phyloP scores from a whole-genome alignment of 2,329 filamentous ascomycete genomes.

The Pochonia chlamydosporia region DNA sequence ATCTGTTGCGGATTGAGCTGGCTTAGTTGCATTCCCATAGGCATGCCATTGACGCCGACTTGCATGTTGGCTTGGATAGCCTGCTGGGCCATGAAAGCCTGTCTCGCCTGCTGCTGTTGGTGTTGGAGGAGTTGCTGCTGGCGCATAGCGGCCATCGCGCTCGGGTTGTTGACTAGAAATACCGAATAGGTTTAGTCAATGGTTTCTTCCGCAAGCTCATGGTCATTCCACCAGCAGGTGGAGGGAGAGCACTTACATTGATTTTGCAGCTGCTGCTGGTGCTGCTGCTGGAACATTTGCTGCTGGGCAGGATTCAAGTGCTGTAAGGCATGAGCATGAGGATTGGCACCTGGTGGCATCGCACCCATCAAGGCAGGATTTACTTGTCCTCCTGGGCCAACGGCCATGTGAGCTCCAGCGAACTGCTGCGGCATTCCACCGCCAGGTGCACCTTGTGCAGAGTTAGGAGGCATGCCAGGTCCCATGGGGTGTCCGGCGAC shows the following conservation, averaged over 20 bases:
- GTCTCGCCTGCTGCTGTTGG: constrained; percentile 45
- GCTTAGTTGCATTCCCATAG: constrained; percentile 45
- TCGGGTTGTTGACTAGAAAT: constrained; percentile 28
- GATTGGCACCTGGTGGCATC: constrained; percentile 64
- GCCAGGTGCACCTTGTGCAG: constrained; percentile 61
- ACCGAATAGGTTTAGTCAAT: constrained; percentile 10
- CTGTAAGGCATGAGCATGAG: constrained; percentile 64
- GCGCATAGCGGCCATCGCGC: constrained; percentile 36
- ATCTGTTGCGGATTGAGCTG: constrained; percentile 47
- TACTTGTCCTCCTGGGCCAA: constrained; percentile 65
- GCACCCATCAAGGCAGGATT: constrained; percentile 71
- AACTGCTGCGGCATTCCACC: constrained; percentile 62
- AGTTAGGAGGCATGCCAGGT: constrained; percentile 60
- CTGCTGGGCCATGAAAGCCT: constrained; percentile 50
- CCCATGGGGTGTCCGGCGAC: constrained; percentile 61
- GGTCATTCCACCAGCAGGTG: too few species aligned
- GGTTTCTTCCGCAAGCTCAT: background rate
- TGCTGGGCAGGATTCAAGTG: constrained; percentile 60
- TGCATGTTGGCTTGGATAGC: constrained; percentile 47
- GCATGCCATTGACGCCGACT: constrained; percentile 35
- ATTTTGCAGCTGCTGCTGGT: constrained; percentile 29
- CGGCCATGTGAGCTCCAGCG: constrained; percentile 58
- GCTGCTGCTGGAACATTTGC: constrained; percentile 53
- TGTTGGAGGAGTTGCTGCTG: constrained; percentile 55
- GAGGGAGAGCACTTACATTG: constrained; percentile 23